Base-by-base conservation (phyloP, 2,329 filamentous ascomycete species). In the Waltergamsia citrina region DNA sequence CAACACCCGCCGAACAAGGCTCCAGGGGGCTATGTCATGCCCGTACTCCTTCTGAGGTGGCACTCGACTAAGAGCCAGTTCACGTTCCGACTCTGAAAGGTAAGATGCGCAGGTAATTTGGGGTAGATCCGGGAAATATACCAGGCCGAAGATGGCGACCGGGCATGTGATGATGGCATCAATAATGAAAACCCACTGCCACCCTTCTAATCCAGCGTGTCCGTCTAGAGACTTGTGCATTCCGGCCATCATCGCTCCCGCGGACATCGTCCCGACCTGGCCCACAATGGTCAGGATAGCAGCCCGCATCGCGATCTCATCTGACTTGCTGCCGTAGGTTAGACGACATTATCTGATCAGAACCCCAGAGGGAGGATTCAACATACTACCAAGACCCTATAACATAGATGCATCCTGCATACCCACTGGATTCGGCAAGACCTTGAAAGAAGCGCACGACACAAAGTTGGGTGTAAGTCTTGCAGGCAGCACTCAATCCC, bases 201-300 rank as follows among this genome's bases (percentile, higher is more conserved):
- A 75, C 51, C 69, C 63, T 69, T n/a, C 44, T 45, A 70, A 56
- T 1, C 69, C 70, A 7, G 15, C 60, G 4, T 16, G 46, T 0
- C 69, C 66, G 17, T 66, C 44, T 38, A 52, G 47, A 2, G 37
- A 36, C 26, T 38, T 40, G 4, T 50, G 40, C 4, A 50, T 50
- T 1, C 65, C 67, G 0, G 66, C 66, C 47, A 74, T 71, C 41
- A 77, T 65, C 32, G 73, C 70, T 0, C 73, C 74, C 2, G 65
- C 64, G 36, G 78, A 74, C 63, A 78, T 71, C 0, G 62, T 71
- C 0, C 72, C 73, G 0, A 68, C 66, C 3, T 74, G 60, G 1
- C 71, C 72, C 5, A 68, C 68, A 2, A 67, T 63, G 5, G 69
- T 74, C 45, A 78, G 78, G 12, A 79, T 63, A 8, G 69, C 73